Evolutionary conservation across 2,329 filamentous ascomycete genomes (phyloP).

Genomic region (Aspergillus sp.): DNA sequence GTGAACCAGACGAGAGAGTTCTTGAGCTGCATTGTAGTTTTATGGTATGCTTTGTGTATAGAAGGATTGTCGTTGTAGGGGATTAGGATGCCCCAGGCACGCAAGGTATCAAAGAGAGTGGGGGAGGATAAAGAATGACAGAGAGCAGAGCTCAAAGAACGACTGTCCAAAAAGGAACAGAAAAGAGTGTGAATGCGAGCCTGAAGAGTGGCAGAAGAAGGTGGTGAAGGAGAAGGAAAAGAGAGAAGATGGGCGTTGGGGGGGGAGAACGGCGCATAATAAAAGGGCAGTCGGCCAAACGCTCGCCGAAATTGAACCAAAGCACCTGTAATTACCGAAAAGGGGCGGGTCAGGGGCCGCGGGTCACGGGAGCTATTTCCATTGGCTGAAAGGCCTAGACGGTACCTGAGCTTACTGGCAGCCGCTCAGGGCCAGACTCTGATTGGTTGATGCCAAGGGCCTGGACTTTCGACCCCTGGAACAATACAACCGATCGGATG

Average conservation of each 20-base stretch:
- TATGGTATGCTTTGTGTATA: no score
- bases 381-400: slow-evolving; percentile 8
- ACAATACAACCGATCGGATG: neutral
- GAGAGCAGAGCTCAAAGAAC: neutral
- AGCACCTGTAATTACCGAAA: slow-evolving; percentile 6
- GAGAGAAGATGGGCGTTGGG: neutral
- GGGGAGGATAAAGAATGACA: neutral
- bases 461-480: neutral
- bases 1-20: slow-evolving; percentile 30
- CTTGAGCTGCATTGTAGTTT: slow-evolving; percentile 32
- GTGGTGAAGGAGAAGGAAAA: neutral
- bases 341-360: slow-evolving; percentile 15
- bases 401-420: slow-evolving; percentile 11
- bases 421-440: neutral
- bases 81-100: neutral
- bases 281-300: no score
- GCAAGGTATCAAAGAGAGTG: neutral
- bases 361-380: neutral
- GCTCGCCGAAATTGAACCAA: no score
- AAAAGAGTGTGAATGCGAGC: neutral
- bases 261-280: neutral
- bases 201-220: neutral
- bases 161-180: neutral
- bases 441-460: slow-evolving; percentile 8
- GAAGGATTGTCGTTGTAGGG: neutral